Evolutionary conservation across 306 rosid genomes (phyloP).

Genomic region (Sindora glabra): DNA sequence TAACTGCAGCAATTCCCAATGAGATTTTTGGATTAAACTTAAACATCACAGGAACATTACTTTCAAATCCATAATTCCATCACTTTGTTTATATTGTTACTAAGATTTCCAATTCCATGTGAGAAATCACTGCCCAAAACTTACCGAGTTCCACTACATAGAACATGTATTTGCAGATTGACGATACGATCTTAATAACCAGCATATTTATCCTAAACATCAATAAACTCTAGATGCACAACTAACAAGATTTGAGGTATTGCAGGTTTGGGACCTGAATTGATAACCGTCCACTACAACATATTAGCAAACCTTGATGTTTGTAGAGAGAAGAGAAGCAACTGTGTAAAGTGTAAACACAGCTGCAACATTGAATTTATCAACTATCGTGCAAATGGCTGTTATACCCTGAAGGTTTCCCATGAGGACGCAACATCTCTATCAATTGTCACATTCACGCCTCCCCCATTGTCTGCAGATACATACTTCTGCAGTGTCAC

Average conservation of each 20-base stretch:
- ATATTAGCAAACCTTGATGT: background rate
- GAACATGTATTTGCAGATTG: background rate
- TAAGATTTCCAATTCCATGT: background rate
- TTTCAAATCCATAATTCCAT: background rate
- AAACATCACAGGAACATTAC: background rate
- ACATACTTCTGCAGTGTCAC: constrained; percentile 68
- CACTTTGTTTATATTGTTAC: background rate
- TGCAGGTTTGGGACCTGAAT: background rate
- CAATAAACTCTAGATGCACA: background rate
- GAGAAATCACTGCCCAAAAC: too few relatives aligned
- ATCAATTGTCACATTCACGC: constrained; percentile 53
- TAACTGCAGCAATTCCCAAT: constrained; percentile 37
- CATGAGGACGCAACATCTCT: constrained; percentile 78
- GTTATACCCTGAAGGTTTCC: constrained; percentile 80
- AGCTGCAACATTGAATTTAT: background rate
- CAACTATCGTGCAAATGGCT: background rate
- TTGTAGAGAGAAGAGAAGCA: background rate
- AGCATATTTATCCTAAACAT: background rate
- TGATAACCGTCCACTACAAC: background rate
- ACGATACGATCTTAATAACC: background rate
- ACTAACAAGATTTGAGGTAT: background rate
- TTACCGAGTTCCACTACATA: too few relatives aligned
- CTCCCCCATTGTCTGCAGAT: constrained; percentile 84
- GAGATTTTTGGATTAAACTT: background rate
- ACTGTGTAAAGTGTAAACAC: background rate